These are phyloP conservation scores for Telopea speciosissima DNA, from an alignment of 177 flowering plant species.

Conservation along the genomic window DNA sequence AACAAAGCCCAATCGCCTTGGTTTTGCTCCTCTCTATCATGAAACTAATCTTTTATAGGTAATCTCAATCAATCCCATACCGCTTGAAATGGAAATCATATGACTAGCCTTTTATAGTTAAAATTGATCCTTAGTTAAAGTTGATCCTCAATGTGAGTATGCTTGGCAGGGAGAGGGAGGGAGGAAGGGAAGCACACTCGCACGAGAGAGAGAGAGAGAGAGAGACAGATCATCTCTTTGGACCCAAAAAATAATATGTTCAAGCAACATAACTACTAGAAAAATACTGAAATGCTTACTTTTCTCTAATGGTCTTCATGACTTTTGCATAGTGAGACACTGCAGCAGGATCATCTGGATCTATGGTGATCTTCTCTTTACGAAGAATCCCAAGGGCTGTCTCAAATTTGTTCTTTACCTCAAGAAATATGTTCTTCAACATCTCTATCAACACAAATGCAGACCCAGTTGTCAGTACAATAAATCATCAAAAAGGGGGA, in stretches of 20 bases:
- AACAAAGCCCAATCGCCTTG: background rate
- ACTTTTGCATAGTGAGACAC: constrained; percentile 89
- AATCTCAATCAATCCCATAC: too few relatives aligned
- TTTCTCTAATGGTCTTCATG: constrained; percentile 82
- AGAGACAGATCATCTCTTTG: background rate
- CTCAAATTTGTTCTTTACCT: constrained; percentile 89
- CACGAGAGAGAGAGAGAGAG: too few relatives aligned
- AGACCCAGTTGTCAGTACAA: constrained; percentile 16
- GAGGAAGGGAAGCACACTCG: too few relatives aligned
- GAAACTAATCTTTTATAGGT: too few relatives aligned
- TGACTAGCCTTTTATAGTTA: background rate
- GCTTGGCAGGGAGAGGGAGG: too few relatives aligned
- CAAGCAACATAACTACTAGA: background rate
- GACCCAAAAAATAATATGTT: background rate
- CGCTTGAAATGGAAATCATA: too few relatives aligned
- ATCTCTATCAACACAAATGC: constrained; percentile 42
- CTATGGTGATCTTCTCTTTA: constrained; percentile 90
- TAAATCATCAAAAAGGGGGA: background rate
- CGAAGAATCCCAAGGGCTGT: constrained; percentile 66
- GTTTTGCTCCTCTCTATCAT: background rate
- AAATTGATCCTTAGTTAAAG: too few relatives aligned
- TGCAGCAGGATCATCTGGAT: constrained; percentile 87
- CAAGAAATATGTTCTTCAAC: constrained; percentile 82
- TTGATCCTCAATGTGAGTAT: too few relatives aligned
- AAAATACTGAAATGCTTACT: constrained; percentile 36